Evolutionary conservation across 208 protist genomes (phyloP).

Genomic region (Acanthamoeba castellanii): DNA sequence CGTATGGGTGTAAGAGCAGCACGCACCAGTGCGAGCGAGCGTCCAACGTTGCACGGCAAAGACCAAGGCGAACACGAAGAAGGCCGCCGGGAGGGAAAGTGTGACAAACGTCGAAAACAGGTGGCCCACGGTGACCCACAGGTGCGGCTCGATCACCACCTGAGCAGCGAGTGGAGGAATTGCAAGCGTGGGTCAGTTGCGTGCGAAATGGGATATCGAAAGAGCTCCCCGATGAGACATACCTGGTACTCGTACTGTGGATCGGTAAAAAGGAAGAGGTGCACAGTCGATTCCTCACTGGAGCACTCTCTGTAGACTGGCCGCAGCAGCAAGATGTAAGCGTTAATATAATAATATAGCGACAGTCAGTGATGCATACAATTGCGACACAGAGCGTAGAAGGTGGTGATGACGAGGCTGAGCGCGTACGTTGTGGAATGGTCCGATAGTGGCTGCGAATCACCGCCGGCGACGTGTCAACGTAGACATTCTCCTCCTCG

Average conservation of each 20-base stretch:
- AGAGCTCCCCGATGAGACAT: not conserved
- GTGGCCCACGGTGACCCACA: not conserved
- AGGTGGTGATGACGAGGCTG: not conserved
- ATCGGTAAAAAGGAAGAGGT: constrained; percentile 39
- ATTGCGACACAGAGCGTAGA: not conserved
- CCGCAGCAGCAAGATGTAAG: not conserved
- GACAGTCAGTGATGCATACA: too few relatives aligned
- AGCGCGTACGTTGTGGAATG: constrained; percentile 7
- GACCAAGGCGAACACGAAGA: not conserved
- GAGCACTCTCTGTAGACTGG: not conserved
- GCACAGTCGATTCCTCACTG: not conserved
- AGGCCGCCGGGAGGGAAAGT: not conserved
- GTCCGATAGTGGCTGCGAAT: constrained; percentile 48
- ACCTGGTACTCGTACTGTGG: not conserved
- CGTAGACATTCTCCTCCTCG: constrained; percentile 28
- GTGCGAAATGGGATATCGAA: not conserved
- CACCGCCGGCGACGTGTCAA: not conserved
- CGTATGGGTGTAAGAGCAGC: not conserved
- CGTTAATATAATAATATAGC: too few relatives aligned
- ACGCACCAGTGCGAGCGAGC: not conserved
- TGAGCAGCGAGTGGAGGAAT: not conserved
- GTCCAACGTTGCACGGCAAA: not conserved
- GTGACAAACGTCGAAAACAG: not conserved
- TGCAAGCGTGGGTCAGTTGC: not conserved
- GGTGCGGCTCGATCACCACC: constrained; percentile 9